These are phyloP conservation scores for Beauveria scarabaeidicola DNA, from an alignment of 2,329 filamentous ascomycete species.

Conservation along the genomic window DNA sequence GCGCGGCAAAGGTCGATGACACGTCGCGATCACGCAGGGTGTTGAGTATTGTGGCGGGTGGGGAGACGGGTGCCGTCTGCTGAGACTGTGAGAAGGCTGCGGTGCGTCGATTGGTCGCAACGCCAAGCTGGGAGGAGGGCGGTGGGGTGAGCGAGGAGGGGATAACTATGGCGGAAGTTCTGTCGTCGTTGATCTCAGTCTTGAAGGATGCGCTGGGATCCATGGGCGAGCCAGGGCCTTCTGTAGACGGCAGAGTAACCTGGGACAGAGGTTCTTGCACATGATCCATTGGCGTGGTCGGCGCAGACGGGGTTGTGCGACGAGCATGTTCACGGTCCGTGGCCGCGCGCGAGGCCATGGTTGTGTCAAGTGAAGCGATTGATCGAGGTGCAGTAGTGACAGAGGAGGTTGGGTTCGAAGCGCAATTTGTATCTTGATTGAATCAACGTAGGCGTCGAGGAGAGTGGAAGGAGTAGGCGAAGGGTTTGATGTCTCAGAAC, in stretches of 20 bases:
- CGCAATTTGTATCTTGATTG: neutral
- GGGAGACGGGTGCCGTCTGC: slow-evolving; percentile 42
- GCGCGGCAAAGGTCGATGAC: slow-evolving; percentile 32
- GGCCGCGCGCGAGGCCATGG: slow-evolving; percentile 6
- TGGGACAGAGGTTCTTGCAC: slow-evolving; percentile 30
- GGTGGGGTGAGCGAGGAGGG: slow-evolving; percentile 51
- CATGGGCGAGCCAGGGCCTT: slow-evolving; percentile 44
- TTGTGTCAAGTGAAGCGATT: neutral
- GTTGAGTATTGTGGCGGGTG: slow-evolving; percentile 40
- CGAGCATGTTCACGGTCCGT: neutral
- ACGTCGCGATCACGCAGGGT: slow-evolving; percentile 23
- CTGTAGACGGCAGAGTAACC: slow-evolving; percentile 49
- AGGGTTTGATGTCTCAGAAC: slow-evolving; percentile 4
- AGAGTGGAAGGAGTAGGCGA: neutral
- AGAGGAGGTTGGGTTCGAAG: neutral
- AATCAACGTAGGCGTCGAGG: neutral
- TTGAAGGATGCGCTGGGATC: slow-evolving; percentile 41
- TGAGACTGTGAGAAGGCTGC: slow-evolving; percentile 33
- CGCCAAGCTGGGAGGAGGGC: slow-evolving; percentile 43
- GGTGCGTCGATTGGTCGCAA: slow-evolving; percentile 18
- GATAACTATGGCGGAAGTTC: slow-evolving; percentile 36
- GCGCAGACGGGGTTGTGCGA: neutral
- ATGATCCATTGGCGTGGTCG: slow-evolving; percentile 8
- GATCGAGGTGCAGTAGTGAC: neutral
- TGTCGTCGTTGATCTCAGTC: slow-evolving; percentile 41